Evolutionary conservation across 2,329 filamentous ascomycete genomes (phyloP), one percentile per base, ranked within the genome.

Genomic region (Fusarium oxysporum): DNA sequence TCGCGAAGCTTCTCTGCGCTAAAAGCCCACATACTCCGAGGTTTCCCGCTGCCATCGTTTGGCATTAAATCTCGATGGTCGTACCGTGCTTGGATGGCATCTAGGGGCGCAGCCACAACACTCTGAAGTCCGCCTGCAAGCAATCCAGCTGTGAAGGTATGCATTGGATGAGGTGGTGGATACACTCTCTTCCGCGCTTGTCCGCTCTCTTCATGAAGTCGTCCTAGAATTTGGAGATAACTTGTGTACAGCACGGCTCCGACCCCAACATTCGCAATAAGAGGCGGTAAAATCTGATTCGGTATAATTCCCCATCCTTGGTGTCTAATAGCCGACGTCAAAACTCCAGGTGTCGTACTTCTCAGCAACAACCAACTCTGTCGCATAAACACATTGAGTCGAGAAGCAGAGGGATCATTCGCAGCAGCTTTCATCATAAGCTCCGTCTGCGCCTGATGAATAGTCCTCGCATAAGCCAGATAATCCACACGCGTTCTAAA

Each of bases 401-500:
- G 76, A 17, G 84, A 82, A 6, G 80, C 76, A 6, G 77, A 76
- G n/a, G 74, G 70, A 55, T 84, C 81, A 21, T 74, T 79, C 5
- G 80, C 80, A 9, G 80, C 81, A 33, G 82, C 82, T 65, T 79
- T 79, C 48, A 81, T 75, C 47, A 86, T 75, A 28, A 79, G 64
- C 56, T 82, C 76, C 3, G 80, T 81, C 65, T 86, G 85, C 40
- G 85, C 83, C 71, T 87, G 81, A 68, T 89, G 87, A 6, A 90
- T 78, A 21, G 80, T 85, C 33, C 89, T 84, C 6, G 88, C 89
- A 69, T 89, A 90, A 4, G 88, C 88, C 23, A 90, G 85, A 74
- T 95, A 97, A 85, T 98, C 95, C 72, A 98, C 94, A 65, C 95
- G 87, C 3, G 93, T 95, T 69, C 94, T 90, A 83, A 98, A 97